Conservation (phyloP, 164 flowering plant species). For the Hamamelis virginiana region DNA sequence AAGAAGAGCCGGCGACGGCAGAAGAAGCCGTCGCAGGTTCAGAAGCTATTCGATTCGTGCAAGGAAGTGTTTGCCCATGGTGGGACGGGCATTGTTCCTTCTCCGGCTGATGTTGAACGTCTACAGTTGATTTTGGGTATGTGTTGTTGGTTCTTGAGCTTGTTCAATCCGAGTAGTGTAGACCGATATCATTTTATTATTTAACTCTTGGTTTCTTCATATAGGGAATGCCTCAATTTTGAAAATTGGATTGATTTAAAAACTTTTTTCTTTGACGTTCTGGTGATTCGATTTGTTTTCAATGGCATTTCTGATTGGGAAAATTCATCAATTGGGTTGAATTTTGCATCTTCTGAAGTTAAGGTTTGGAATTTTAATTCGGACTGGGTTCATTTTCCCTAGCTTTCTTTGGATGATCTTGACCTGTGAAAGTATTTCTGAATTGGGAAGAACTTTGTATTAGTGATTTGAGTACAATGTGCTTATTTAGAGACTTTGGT, state of each 20-base stretch:
- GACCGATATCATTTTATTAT: slow-evolving; percentile 4
- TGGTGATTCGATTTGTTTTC: neutral
- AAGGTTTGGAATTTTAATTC: neutral
- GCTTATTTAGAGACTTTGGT: no score
- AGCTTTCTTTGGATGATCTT: neutral
- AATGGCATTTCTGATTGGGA: neutral
- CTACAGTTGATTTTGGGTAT: slow-evolving; percentile 52
- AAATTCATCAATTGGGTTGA: neutral
- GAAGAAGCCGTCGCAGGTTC: slow-evolving; percentile 37
- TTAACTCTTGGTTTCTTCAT: neutral
- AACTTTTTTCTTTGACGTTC: no score
- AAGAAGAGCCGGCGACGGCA: slow-evolving; percentile 40
- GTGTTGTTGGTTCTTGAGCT: neutral
- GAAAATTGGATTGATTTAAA: no score
- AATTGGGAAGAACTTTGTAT: no score
- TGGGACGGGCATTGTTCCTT: slow-evolving; percentile 44
- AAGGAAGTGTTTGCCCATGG: slow-evolving; percentile 47
- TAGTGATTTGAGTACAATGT: no score
- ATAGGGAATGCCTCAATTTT: no score
- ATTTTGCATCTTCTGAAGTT: neutral
- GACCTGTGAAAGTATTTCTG: neutral
- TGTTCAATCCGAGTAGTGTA: neutral
- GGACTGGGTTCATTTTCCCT: neutral
- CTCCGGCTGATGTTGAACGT: slow-evolving; percentile 35
- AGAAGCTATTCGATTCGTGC: slow-evolving; percentile 53